Evolutionary conservation across 2,329 filamentous ascomycete genomes (phyloP), one percentile per base, ranked within the genome.

Genomic region (Penicillium sp.): DNA sequence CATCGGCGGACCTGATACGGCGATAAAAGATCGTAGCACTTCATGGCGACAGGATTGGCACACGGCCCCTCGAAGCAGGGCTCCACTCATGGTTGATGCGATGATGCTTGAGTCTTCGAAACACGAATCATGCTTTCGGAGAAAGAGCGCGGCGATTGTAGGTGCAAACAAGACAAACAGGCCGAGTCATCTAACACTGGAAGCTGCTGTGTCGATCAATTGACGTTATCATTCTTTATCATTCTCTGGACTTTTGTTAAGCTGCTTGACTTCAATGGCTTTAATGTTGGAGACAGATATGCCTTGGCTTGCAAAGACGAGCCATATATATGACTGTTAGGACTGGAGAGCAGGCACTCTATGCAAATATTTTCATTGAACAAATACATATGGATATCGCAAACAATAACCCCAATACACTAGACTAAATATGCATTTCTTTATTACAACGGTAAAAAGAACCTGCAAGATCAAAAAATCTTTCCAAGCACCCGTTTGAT

Each of bases 401-500:
- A 42, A 42, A 42, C 3, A 42, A 42, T 11, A 13, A 42, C 19
- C 39, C 39, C 10, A 13, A 42, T 42, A 42, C 19, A 42, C 10
- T 19, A 42, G 11, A 42, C 19, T 22, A 14, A n/a, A 42, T 42
- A 42, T 21, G 39, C 39, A 42, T 21, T n/a, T n/a, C 9, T 10
- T 37, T 19, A 37, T 37, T 37, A 6, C 16, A n/a, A n/a, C 9
- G 35, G 16, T 16, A 10, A 4, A 19, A 39, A 3, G 13, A 49
- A 9, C 7, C 37, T 11, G 9, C 2, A 47, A 29, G 31, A 54
- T 68, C 58, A 79, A 55, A 79, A 79, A 53, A 80, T 79, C 72
- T 79, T 79, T 21, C 75, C 74, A 60, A 80, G 60, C 10, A 79
- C 76, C 37, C 76, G 71, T 68, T 75, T 77, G 21, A 74, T 72